These are phyloP conservation scores for Azolla pinnata DNA, from an alignment of 75 land plant genomes.

Conservation along the genomic window DNA sequence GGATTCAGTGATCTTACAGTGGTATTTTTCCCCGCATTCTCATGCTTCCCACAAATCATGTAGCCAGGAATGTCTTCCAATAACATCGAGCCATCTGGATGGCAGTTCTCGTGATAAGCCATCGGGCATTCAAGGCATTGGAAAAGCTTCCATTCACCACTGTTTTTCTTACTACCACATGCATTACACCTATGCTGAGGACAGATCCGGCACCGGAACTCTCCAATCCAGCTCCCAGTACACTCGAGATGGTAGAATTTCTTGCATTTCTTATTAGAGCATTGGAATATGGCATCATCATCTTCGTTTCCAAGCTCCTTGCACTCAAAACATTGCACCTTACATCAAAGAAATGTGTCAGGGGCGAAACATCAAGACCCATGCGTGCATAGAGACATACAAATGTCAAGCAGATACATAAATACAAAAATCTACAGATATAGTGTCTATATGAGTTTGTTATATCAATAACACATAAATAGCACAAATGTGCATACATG, in stretches of 20 bases:
- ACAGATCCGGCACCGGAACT: constrained; percentile 9
- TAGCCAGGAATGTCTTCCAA: constrained; percentile 20
- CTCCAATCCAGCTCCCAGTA: constrained; percentile 9
- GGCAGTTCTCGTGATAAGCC: constrained; percentile 13
- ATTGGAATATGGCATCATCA: constrained; percentile 8
- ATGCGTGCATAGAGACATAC: too few relatives aligned
- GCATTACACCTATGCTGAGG: constrained; percentile 20
- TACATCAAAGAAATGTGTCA: too few relatives aligned
- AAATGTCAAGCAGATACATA: too few relatives aligned
- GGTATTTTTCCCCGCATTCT: too few relatives aligned
- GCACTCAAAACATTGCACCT: constrained; percentile 24
- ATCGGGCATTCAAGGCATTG: constrained; percentile 17
- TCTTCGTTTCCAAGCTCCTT: constrained; percentile 7
- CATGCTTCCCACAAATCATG: constrained; percentile 19
- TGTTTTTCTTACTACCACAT: constrained; percentile 2
- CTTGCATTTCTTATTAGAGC: constrained; percentile 7
- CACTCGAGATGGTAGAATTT: constrained; percentile 16
- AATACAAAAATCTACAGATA: too few relatives aligned
- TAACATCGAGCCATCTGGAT: constrained; percentile 11
- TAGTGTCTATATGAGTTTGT: too few relatives aligned
- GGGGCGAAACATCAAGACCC: too few relatives aligned
- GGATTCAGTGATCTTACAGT: too few relatives aligned
- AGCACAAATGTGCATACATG: too few relatives aligned
- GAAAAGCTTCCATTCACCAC: constrained; percentile 2
- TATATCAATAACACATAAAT: too few relatives aligned